Evolutionary conservation across 129 eudicot species (phyloP), one percentile per base, ranked within the genome.

Genomic region (Flaveria trinervia): DNA sequence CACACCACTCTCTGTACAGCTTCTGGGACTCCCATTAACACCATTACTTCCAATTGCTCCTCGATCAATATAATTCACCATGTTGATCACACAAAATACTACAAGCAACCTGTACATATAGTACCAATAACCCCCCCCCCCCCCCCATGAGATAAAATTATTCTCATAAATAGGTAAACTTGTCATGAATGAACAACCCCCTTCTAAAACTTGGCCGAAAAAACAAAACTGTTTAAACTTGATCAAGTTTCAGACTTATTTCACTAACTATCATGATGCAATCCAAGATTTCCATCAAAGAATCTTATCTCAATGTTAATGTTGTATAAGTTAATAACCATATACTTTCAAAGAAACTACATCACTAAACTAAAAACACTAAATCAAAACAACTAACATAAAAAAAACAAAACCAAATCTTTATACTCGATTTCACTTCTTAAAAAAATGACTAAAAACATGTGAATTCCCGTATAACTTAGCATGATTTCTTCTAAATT

Each of bases 1-100:
- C 65, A 76, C 73, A 48, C 91, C 91, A 60, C 83, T 70, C 56
- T 70, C 61, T 4, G 87, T 69, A 72, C 98, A 92, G 68, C 77
- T 83, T 83, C 75, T 59, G 12, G 80, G 88, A 56, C 86, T 86
- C 72, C 98, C 98, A 67, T 92, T 92, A 20, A 92, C 94, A 77
- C 98, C 98, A 80, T 92, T 92, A 75, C 92, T 92, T 22, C 90
- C 98, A 74, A 93, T 93, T 39, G 96, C 91, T 44, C 98, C 98
- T 39, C 96, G 95, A 71, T 93, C 98, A 51, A 93, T 72, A 79
- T 93, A 93, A 83, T 90, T 93, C 18, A 93, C 79, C 85, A 93
- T 77, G 86, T 90, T 93, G 25, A 93, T 88, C 80, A 88, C 87
- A 69, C 98, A 93, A 54, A 93, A 90, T 51, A 93, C 79, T 1